phyloP scores from a whole-genome alignment of 768 basidiomycete species.

The Lentinula aciculospora region DNA sequence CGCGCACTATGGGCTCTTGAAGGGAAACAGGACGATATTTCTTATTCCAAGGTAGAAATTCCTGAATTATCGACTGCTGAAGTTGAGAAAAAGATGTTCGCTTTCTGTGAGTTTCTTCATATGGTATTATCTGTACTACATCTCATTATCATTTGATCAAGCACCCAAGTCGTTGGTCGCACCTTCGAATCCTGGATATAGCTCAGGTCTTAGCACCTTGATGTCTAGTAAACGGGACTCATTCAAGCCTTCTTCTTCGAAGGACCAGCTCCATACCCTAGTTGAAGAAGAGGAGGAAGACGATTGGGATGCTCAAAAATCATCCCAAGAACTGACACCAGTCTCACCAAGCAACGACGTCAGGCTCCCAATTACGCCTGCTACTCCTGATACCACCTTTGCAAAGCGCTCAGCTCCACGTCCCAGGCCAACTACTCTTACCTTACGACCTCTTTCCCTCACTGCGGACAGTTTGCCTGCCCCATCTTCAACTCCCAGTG shows the following conservation, averaged over 20 bases:
- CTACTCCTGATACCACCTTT: conserved; percentile 25
- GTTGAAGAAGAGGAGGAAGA: conserved; percentile 89
- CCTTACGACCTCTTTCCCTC: conserved; percentile 68
- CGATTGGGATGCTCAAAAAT: conserved; percentile 35
- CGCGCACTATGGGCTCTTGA: conserved; percentile 85
- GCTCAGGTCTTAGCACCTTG: conserved; percentile 32
- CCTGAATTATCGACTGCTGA: conserved; percentile 67
- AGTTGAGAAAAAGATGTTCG: conserved; percentile 50
- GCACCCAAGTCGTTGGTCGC: conserved; percentile 55
- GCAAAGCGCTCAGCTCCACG: conserved; percentile 37
- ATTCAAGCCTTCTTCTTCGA: conserved; percentile 67
- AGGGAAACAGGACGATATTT: conserved; percentile 69
- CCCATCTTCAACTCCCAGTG: conserved; percentile 46
- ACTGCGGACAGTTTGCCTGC: conserved; percentile 44
- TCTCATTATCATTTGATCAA: neutral
- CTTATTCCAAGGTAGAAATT: conserved; percentile 76
- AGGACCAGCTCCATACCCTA: conserved; percentile 74
- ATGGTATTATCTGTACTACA: too few relatives aligned
- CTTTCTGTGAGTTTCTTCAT: conserved; percentile 50
- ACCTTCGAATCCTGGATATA: conserved; percentile 39
- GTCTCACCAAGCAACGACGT: conserved; percentile 15
- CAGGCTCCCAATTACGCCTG: conserved; percentile 15
- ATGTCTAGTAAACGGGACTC: conserved; percentile 72
- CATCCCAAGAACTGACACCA: conserved; percentile 15
- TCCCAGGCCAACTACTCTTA: conserved; percentile 60